A percentile compares a stretch with the other conserved stretches of the same genome.
Evolutionary conservation across 2,329 filamentous ascomycete species (phyloP).

Genomic region (Ramularia collo-cygni): DNA sequence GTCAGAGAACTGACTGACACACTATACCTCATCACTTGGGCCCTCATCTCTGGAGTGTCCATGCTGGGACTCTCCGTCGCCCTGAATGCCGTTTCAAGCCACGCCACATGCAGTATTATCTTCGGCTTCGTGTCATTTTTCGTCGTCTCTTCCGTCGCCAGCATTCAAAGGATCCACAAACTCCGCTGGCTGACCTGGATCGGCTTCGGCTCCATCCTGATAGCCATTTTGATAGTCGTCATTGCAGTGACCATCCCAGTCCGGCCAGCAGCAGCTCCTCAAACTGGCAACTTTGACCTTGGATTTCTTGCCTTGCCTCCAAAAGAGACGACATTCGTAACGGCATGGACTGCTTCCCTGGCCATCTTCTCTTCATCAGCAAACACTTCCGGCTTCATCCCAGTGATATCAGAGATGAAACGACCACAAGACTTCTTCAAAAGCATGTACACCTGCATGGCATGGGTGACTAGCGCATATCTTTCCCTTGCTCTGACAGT

Average conservation of each 20-base stretch:
- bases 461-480: conserved; percentile 24
- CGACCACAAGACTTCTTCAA: conserved; percentile 29
- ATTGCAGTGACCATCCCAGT: conserved; percentile 27
- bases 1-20: too few relatives aligned
- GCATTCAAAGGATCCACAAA: too few relatives aligned
- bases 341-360: conserved; percentile 9
- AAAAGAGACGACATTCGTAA: conserved; percentile 1
- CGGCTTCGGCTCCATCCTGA: too few relatives aligned
- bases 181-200: too few relatives aligned
- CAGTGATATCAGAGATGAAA: conserved; percentile 35
- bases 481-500: conserved; percentile 36
- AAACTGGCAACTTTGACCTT: conserved; percentile 25
- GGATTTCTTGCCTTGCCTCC: conserved; percentile 35
- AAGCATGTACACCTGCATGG: conserved; percentile 26
- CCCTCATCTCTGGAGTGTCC: too few relatives aligned
- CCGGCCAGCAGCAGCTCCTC: conserved; percentile 30
- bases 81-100: too few relatives aligned
- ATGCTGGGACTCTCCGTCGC: too few relatives aligned
- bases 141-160: too few relatives aligned
- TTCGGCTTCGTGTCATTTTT: too few relatives aligned
- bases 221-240: too few relatives aligned
- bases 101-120: too few relatives aligned
- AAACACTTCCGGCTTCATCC: conserved; percentile 26
- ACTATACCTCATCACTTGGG: too few relatives aligned
- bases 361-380: conserved; percentile 10